phyloP scores from a whole-genome alignment of 495 filamentous ascomycete species.

The Glonium stellatum region DNA sequence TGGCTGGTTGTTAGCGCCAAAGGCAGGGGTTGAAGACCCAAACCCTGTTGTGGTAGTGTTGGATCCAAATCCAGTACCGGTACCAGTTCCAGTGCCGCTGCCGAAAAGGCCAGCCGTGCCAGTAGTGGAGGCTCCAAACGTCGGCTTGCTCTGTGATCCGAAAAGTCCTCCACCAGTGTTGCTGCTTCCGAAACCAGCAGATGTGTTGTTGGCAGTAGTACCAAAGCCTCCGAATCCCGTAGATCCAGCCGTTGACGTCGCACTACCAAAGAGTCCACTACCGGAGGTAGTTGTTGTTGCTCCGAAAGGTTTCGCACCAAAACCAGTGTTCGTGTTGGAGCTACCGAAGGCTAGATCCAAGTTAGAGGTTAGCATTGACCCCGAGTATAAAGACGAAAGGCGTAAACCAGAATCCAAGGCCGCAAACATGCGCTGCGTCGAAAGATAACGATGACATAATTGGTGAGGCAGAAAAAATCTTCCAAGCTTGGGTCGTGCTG shows the following conservation, averaged over 20 bases:
- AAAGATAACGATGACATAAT: background rate
- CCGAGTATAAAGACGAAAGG: background rate
- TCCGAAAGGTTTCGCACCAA: conserved; percentile 27
- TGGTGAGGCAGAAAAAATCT: background rate
- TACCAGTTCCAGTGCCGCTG: conserved; percentile 12
- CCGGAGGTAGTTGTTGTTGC: conserved; percentile 15
- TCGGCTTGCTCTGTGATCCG: conserved; percentile 36
- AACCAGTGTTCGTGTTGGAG: conserved; percentile 24
- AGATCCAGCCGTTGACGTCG: conserved; percentile 21
- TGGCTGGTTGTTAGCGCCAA: conserved; percentile 33
- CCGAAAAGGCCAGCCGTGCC: conserved; percentile 35
- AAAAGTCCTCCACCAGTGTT: conserved; percentile 44
- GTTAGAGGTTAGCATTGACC: background rate
- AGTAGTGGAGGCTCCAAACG: conserved; percentile 31
- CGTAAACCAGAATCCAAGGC: background rate
- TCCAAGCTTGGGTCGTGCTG: background rate
- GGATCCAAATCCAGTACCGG: conserved; percentile 38
- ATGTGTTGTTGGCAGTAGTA: conserved; percentile 34
- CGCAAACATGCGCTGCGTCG: background rate
- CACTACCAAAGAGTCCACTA: conserved; percentile 19
- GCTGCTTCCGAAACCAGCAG: conserved; percentile 47
- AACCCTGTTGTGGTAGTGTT: conserved; percentile 39
- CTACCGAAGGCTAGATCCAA: conserved; percentile 20
- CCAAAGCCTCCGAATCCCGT: conserved; percentile 45
- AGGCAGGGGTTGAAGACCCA: conserved; percentile 40